phyloP scores from a whole-genome alignment of 345 rosid genomes.

The Pugionium cornutum region DNA sequence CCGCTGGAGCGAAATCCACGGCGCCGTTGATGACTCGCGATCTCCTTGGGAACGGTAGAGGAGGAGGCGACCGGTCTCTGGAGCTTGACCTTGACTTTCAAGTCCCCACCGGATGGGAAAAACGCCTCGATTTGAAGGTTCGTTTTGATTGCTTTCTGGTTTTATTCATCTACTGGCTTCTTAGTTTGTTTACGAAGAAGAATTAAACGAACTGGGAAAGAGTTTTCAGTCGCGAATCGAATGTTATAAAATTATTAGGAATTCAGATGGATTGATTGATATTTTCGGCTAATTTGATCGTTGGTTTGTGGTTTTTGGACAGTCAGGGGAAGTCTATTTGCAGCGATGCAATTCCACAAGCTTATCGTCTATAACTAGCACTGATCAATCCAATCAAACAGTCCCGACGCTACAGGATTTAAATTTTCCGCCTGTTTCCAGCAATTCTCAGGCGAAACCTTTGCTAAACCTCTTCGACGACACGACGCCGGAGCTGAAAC shows the following conservation, averaged over 20 bases:
- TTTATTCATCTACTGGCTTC: not conserved
- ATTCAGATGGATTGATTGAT: not conserved
- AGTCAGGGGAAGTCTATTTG: conserved; percentile 87
- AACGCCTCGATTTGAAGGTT: conserved; percentile 90
- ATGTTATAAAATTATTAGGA: not conserved
- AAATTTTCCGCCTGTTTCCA: conserved; percentile 52
- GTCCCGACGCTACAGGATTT: conserved; percentile 63
- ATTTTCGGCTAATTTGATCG: not conserved
- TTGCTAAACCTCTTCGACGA: conserved; percentile 56
- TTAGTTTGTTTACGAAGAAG: conserved; percentile 14
- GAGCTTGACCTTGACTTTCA: conserved; percentile 89
- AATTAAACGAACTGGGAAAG: not conserved
- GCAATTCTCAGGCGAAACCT: conserved; percentile 37
- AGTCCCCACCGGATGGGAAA: conserved; percentile 89
- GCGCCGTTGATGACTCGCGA: conserved; percentile 66
- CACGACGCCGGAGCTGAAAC: conserved; percentile 47
- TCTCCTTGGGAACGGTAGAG: conserved; percentile 53
- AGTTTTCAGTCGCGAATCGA: too few species aligned
- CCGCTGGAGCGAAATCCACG: conserved; percentile 46
- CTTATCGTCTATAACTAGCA: conserved; percentile 48
- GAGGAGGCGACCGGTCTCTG: conserved; percentile 47
- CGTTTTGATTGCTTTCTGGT: not conserved
- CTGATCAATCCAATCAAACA: conserved; percentile 49
- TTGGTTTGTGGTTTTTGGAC: conserved; percentile 32
- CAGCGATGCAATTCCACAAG: conserved; percentile 61